A percentile compares a stretch with the other conserved stretches of the same genome.
Evolutionary conservation across 345 rosid genomes (phyloP).

Genomic region (Diplotaxis tenuifolia): DNA sequence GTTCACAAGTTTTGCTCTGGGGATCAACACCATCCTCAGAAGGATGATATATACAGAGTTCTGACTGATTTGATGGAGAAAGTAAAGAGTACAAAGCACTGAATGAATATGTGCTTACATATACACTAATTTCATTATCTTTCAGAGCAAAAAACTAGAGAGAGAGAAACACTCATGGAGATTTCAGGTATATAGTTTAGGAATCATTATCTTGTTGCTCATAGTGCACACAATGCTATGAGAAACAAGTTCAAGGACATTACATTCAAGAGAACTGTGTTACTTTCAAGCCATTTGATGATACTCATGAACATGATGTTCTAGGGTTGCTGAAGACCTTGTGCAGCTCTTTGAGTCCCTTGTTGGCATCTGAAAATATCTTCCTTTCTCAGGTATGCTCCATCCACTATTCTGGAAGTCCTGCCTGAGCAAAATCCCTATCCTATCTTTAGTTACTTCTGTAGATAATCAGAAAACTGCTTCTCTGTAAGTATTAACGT

Average conservation of each 20-base stretch:
- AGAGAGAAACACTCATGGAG: not conserved
- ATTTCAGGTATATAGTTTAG: constrained; percentile 11
- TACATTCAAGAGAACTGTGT: constrained; percentile 26
- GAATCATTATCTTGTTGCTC: constrained; percentile 29
- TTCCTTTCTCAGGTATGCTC: constrained; percentile 4
- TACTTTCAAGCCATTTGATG: not conserved
- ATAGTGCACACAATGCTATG: constrained; percentile 1
- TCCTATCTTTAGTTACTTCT: constrained; percentile 1
- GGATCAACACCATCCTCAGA: constrained; percentile 43
- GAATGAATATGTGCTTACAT: not conserved
- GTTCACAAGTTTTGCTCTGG: constrained; percentile 44
- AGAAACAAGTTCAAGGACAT: constrained; percentile 34
- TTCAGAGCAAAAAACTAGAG: not conserved
- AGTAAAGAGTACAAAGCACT: constrained; percentile 2
- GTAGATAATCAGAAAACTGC: not conserved
- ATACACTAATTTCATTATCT: constrained; percentile 1
- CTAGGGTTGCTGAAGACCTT: not conserved
- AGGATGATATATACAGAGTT: constrained; percentile 36
- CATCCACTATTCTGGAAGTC: constrained; percentile 4
- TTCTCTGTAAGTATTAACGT: constrained; percentile 12
- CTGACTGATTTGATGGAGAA: constrained; percentile 36
- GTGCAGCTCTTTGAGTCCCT: not conserved
- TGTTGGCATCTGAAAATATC: not conserved
- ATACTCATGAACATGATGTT: not conserved
- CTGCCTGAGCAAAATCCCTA: not conserved